A percentile compares a stretch with the other conserved stretches of the same genome.
Evolutionary conservation across 202 grass and related monocot genomes (phyloP).

Genomic region (Schoenoplectus triqueter): DNA sequence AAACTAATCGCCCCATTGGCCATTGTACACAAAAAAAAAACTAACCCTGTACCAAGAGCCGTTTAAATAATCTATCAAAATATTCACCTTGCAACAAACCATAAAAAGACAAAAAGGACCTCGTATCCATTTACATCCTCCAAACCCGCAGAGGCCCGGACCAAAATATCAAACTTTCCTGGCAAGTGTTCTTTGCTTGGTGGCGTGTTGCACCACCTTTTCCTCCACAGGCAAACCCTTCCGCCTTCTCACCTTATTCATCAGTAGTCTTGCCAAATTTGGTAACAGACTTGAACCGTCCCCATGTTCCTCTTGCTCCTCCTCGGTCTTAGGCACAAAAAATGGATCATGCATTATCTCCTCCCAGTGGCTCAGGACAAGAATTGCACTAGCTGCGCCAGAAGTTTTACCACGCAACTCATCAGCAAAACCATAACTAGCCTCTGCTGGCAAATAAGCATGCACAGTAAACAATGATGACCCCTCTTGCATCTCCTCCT

Average conservation of each 20-base stretch:
- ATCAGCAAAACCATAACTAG: conserved; percentile 78
- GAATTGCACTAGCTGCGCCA: conserved; percentile 76
- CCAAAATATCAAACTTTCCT: conserved; percentile 66
- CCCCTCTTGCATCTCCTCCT: conserved; percentile 92
- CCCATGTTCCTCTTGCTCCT: conserved; percentile 88
- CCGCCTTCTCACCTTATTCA: conserved; percentile 88
- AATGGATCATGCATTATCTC: conserved; percentile 69
- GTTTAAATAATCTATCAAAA: neutral
- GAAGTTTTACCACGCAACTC: conserved; percentile 72
- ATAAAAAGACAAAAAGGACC: neutral
- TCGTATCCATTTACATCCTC: conserved; percentile 10
- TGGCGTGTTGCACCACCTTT: conserved; percentile 88
- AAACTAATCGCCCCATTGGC: too few species aligned
- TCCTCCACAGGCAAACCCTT: conserved; percentile 92
- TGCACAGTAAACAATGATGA: conserved; percentile 81
- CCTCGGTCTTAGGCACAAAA: conserved; percentile 80
- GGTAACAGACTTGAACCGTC: conserved; percentile 84
- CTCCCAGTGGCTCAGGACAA: conserved; percentile 96
- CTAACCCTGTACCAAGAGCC: too few species aligned
- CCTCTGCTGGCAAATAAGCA: conserved; percentile 76
- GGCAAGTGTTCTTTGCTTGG: conserved; percentile 84
- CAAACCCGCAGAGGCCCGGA: neutral
- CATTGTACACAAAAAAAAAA: too few species aligned
- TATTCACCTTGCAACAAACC: neutral
- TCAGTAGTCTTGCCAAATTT: conserved; percentile 78